Evolutionary conservation across 2,329 filamentous ascomycete species (phyloP), one percentile per base, ranked within the genome.

Genomic region (Cadophora luteo-olivacea): DNA sequence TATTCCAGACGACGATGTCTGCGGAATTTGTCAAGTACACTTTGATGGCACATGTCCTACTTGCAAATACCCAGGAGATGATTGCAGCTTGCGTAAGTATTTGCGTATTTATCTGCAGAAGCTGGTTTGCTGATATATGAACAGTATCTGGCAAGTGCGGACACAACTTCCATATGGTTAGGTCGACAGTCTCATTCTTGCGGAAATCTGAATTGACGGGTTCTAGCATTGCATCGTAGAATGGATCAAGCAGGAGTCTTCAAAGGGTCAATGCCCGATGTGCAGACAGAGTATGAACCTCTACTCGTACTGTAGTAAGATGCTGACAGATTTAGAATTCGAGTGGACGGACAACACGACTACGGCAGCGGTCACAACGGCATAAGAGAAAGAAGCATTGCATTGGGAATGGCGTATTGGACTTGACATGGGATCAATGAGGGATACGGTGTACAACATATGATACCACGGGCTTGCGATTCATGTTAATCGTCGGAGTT

Each of bases 11-110:
- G 95, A 97, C 82, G 95, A 99, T 79, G 94, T 98, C 71, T 99
- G 96, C 76, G 96, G 96, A 76, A 99, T 99, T 82, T 99, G 96
- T 82, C 95, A 97, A 79, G 94, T 97, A 71, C 92, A 97, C 77
- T 99, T 98, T 79, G 96, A 99, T 79, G 95, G 94, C 69, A 98
- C 96, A 32, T 99, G 96, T 83, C 94, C 96, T 58, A 97, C 94
- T 66, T 99, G 96, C 89, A 97, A 97, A 85, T 98, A 94, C 78
- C 96, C 96, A 16, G 96, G 96, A 68, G 96, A 99, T 77, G 94
- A 97, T 78, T 99, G 96, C 82, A 92, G 92, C 68, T 85, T 99
- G 69, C 85, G 95, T 97, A 83, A 80, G 91, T 84, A 38, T 69
- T n/a, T 25, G 24, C 57, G 45, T n/a, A 7, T 57, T 2, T 49